Base-by-base conservation (phyloP, 1,284 basidiomycete species). In the Prillingera fragicola region DNA sequence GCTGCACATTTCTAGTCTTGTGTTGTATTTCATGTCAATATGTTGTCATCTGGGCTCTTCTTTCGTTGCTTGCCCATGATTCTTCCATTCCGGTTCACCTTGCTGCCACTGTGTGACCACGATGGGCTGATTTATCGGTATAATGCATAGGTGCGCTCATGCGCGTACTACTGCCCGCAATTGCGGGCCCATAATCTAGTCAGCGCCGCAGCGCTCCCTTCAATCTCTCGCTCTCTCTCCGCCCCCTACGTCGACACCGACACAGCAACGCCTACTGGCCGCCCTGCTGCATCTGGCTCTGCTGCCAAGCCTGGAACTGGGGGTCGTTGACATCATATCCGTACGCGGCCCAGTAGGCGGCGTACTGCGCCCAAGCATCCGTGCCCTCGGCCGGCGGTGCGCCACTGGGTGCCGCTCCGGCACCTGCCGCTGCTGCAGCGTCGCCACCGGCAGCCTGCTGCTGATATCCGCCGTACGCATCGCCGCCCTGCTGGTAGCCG, bases 321-420 rank as follows among this genome's bases (percentile, higher is more conserved):
- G 69, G 67, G 48, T 72, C 71, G 41, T 87, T 87, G 55, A 90
- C 84, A 61, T 91, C 87, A 69, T 90, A 91, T 8, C 88, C 88
- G 63, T 87, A 88, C 13, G 84, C 82, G 47, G 87, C 84, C 72
- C 72, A 74, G 59, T 74, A 74, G 25, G 67, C 65, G 12, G 65
- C 64, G 54, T 72, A 74, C 38, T 71, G 69, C 38, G 66, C 63
- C 53, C 67, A 71, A 26, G 67, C 65, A 33, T 69, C 67, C 15
- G 69, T 63, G 18, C 66, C 63, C 43, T 60, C 57, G 19, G 47
- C 49, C 2, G 57, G 54, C 19, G 51, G 43, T 3, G 43, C 46
- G 71, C 73, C 36, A 12, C 50, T 53, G 8, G 56, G 56, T n/a
- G 78, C 76, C 14, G 65, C 60, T 23, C 59, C 58, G 36, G 48